Base-by-base conservation (phyloP, 345 rosid genomes). In the Brassica rapa region DNA sequence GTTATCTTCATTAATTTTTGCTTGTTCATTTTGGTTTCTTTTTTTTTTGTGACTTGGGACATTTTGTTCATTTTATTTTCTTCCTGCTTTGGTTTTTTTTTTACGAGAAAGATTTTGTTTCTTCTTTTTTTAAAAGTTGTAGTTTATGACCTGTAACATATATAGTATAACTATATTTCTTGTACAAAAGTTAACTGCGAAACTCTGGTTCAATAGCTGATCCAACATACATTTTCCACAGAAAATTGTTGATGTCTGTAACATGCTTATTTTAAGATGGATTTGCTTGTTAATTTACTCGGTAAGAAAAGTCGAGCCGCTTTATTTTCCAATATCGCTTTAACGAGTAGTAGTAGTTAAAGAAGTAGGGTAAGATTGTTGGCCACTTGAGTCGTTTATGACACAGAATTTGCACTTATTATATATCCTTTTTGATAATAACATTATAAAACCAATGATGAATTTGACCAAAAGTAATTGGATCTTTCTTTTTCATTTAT, bases 351-450 rank as follows among this genome's bases (percentile, higher is more conserved):
- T 68, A 80, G 80, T 80, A 74, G 82, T 75, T 75, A 80, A 75
- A 66, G 83, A 62, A 65, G 80, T 80, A 75, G 83, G 83, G 83
- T 65, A 80, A 43, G 68, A 75, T 70, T 75, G 83, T 80, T 80
- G 72, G 80, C 83, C 83, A 80, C 80, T 75, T 21, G 56, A 64
- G 30, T 80, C 78, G 15, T 56, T 4, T 74, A 33, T 65, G 83
- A 80, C 71, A 80, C 33, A 6, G 30, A 80, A 70, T 70, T 75
- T 70, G 65, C 35, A 12, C 30, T 64, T 63, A 68, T 64, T 32
- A 32, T 70, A 64, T 80, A 65, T 65, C 57, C 73, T 75, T 75
- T 73, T 57, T 24, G 56, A 72, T 73, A 10, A n/a, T 74, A 41
- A 56, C 66, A 69, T 69, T 55, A 64, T 39, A 29, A 43, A 69